A percentile compares a stretch with the other conserved stretches of the same genome.
phyloP scores from a whole-genome alignment of 2,329 filamentous ascomycete species.

The Venturiaceae sp. region DNA sequence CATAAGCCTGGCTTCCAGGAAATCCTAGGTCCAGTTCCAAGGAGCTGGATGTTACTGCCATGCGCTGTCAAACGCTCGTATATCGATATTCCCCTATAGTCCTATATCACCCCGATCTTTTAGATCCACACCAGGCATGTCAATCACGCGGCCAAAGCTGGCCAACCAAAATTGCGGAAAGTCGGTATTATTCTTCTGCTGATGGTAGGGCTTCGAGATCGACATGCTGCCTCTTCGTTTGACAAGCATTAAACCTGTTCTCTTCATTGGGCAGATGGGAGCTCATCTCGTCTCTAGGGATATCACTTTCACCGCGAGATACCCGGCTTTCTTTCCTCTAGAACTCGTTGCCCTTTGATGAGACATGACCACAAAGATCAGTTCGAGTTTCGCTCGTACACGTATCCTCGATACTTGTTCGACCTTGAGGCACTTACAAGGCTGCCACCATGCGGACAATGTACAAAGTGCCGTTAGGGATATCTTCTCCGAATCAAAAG shows the following conservation, averaged over 20 bases:
- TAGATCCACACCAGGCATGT: neutral
- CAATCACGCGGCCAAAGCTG: neutral
- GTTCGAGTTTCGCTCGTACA: no score
- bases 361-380: neutral
- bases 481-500: no score
- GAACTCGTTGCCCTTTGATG: neutral
- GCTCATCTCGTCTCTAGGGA: no score
- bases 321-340: neutral
- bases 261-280: no score
- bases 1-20: no score
- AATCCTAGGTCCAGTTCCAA: neutral
- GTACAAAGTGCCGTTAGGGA: no score
- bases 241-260: neutral
- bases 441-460: no score
- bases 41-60: neutral
- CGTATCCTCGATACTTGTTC: no score
- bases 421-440: no score
- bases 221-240: no score
- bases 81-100: neutral
- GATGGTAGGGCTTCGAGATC: neutral
- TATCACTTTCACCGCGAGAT: neutral
- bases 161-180: neutral
- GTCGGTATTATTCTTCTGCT: neutral
- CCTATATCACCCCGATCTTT: neutral
- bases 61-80: neutral